Evolutionary conservation across 2,329 filamentous ascomycete species (phyloP).

Genomic region (Coniosporium tulheliwenetii): DNA sequence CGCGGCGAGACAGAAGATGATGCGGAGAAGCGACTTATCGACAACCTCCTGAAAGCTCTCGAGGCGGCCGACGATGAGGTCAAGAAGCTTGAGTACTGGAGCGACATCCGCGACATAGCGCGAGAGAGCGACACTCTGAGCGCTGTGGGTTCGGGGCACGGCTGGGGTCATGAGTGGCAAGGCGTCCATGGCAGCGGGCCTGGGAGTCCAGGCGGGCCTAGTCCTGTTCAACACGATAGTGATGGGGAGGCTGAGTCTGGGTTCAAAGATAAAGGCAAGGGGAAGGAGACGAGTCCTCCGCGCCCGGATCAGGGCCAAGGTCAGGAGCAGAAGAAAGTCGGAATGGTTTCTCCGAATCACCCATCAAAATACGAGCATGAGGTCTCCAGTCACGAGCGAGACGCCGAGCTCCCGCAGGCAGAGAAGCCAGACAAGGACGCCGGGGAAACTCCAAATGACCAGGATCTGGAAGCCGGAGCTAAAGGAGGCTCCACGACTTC

Average conservation of each 20-base stretch:
- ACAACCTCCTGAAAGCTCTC: slow-evolving; percentile 59
- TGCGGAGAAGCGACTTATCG: slow-evolving; percentile 35
- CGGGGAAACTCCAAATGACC: no score
- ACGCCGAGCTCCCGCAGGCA: no score
- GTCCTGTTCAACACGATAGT: background rate
- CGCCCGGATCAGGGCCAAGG: no score
- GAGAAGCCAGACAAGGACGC: no score
- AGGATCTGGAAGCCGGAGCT: no score
- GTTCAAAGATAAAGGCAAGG: no score
- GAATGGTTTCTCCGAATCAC: no score
- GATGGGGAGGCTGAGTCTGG: background rate
- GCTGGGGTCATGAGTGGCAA: slow-evolving; percentile 21
- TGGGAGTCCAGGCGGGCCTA: slow-evolving; percentile 1
- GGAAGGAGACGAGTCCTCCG: no score
- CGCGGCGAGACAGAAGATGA: slow-evolving; percentile 27
- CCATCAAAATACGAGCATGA: no score
- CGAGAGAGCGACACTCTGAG: slow-evolving; percentile 17
- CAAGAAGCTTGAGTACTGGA: slow-evolving; percentile 72
- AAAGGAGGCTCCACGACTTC: no score
- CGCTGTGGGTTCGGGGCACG: slow-evolving; percentile 15
- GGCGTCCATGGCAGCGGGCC: slow-evolving; percentile 21
- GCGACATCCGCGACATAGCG: slow-evolving; percentile 40
- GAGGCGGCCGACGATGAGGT: slow-evolving; percentile 69
- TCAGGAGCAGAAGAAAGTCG: no score
- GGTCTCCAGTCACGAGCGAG: no score